These are phyloP conservation scores for Neospora caninum DNA, from an alignment of 169 alveolate species.

Conservation along the genomic window DNA sequence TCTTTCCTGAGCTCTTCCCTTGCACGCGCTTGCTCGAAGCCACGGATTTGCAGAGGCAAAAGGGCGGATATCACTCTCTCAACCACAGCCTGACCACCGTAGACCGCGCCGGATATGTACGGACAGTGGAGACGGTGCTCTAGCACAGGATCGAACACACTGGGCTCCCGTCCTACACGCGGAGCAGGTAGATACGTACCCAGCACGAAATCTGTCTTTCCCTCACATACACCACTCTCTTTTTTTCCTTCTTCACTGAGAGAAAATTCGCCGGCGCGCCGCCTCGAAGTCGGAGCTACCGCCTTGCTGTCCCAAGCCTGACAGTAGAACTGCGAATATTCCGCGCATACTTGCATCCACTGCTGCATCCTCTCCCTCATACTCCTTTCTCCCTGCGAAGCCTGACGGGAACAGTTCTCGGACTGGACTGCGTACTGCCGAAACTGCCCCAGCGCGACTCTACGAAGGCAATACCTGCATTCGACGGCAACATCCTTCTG, in stretches of 20 bases:
- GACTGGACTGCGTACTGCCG: background rate
- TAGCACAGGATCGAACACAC: slow-evolving; percentile 1
- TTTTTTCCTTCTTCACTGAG: background rate
- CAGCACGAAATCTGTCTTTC: background rate
- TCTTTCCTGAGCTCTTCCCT: slow-evolving; percentile 1
- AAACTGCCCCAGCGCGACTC: background rate
- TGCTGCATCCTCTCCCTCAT: background rate
- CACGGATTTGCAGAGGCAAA: background rate
- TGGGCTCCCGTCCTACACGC: background rate
- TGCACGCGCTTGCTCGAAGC: background rate
- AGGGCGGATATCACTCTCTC: background rate
- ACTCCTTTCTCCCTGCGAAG: background rate
- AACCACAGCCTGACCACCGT: background rate
- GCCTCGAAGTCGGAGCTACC: background rate
- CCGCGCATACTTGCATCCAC: background rate
- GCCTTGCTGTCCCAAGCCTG: background rate
- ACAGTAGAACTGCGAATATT: background rate
- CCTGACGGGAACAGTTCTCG: background rate
- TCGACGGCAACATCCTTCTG: background rate
- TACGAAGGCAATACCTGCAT: background rate
- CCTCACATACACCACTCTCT: background rate
- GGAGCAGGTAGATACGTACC: background rate
- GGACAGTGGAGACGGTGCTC: slow-evolving; percentile 16
- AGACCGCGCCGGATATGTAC: slow-evolving; percentile 2
- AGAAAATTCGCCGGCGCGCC: background rate